Evolutionary conservation across 164 flowering plant species (phyloP).

Genomic region (Umbellularia californica): DNA sequence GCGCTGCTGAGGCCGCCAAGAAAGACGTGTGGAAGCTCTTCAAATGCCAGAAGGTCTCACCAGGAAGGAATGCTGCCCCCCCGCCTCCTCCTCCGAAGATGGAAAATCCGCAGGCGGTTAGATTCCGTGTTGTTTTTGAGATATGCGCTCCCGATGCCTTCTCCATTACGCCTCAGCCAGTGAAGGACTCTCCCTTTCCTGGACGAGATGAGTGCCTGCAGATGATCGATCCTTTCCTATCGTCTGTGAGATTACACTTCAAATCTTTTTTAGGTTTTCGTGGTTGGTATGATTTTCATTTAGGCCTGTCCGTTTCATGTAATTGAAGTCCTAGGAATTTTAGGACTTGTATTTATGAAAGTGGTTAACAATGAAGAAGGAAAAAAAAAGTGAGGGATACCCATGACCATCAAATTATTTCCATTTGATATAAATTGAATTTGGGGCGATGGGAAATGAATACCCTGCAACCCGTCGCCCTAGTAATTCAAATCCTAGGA

Average conservation of each 20-base stretch:
- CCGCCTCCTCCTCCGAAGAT: neutral
- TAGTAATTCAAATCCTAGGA: no score
- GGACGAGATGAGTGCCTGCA: constrained; percentile 55
- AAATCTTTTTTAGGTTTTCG: no score
- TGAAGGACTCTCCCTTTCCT: constrained; percentile 44
- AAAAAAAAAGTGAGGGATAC: no score
- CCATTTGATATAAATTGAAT: no score
- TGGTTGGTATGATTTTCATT: neutral
- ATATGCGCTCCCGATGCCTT: constrained; percentile 86
- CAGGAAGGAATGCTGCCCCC: neutral
- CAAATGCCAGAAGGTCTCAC: constrained; percentile 51
- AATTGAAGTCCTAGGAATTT: neutral
- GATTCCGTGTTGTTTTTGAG: constrained; percentile 62
- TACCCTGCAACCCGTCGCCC: no score
- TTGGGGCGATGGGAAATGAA: no score
- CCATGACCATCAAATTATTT: no score
- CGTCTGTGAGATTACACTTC: constrained; percentile 37
- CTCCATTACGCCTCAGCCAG: constrained; percentile 42
- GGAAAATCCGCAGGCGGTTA: neutral
- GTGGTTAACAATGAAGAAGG: no score
- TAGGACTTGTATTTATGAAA: neutral
- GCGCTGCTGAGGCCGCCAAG: constrained; percentile 16
- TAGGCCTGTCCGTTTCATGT: neutral
- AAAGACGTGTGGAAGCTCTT: constrained; percentile 42
- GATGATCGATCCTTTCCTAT: constrained; percentile 41